Conservation (phyloP, 2,329 filamentous ascomycete genomes). For the Arthrobotrys iridis region DNA sequence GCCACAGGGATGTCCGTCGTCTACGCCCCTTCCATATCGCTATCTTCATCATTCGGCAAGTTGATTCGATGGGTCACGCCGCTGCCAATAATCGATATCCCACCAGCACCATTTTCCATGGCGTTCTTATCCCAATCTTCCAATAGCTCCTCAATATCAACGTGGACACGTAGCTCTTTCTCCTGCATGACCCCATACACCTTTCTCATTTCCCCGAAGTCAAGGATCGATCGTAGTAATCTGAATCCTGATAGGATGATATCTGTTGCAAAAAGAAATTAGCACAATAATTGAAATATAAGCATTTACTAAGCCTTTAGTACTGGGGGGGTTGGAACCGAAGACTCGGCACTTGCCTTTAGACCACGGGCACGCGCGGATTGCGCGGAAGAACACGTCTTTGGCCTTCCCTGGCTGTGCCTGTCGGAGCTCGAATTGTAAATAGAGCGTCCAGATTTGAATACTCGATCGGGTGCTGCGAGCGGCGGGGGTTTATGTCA, state of each 20-base stretch:
- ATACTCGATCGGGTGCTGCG: conserved; percentile 61
- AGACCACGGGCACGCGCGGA: conserved; percentile 71
- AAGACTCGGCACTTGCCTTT: conserved; percentile 62
- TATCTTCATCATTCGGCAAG: conserved; percentile 44
- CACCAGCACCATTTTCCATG: conserved; percentile 43
- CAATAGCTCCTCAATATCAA: conserved; percentile 66
- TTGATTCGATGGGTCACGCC: conserved; percentile 44
- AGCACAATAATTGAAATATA: conserved; percentile 7
- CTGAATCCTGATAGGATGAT: conserved; percentile 70
- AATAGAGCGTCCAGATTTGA: conserved; percentile 67
- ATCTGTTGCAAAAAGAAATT: conserved; percentile 58
- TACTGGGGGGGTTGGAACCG: background rate
- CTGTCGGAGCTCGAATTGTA: conserved; percentile 65
- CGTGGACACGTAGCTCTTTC: conserved; percentile 70
- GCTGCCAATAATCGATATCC: conserved; percentile 34
- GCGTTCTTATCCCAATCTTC: conserved; percentile 58
- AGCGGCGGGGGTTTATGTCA: conserved; percentile 36
- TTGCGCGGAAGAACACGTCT: conserved; percentile 67
- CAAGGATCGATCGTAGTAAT: conserved; percentile 62
- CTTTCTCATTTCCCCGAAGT: conserved; percentile 65
- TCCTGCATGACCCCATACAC: conserved; percentile 69
- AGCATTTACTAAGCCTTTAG: conserved; percentile 1
- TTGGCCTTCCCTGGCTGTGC: conserved; percentile 63
- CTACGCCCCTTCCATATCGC: conserved; percentile 37
- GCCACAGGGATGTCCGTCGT: background rate